Percentiles rank a stretch among this genome's conserved stretches.
phyloP scores from a whole-genome alignment of 2,329 filamentous ascomycete genomes.

The Colletotrichum endophyticum region DNA sequence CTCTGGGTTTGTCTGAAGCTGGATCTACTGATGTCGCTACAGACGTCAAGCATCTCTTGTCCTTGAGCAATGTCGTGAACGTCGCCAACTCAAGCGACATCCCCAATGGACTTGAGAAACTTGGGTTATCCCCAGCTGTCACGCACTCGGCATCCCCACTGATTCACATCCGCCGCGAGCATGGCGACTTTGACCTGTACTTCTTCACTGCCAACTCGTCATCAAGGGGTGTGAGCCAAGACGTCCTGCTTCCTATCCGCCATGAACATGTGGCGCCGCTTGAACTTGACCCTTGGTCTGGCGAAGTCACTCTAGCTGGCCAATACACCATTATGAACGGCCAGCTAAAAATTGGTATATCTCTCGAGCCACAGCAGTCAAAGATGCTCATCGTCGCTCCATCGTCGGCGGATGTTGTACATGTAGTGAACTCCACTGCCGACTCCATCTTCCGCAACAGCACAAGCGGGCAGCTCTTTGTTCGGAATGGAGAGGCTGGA shows the following conservation, averaged over 20 bases:
- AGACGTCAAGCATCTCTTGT: not conserved
- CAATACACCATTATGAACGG: not conserved
- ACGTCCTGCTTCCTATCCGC: not conserved
- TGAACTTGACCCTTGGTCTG: not conserved
- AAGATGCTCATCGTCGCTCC: not conserved
- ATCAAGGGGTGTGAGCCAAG: not conserved
- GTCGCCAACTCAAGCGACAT: not conserved
- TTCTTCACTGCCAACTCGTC: not conserved
- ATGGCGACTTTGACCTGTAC: not conserved
- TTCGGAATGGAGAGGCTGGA: not conserved
- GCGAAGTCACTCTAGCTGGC: not conserved
- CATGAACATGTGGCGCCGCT: not conserved
- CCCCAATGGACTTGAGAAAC: not conserved
- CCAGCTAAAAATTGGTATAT: not conserved
- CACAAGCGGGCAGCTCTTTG: not conserved
- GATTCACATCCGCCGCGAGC: not conserved
- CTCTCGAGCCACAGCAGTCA: not conserved
- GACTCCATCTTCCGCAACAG: not conserved
- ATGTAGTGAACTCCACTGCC: not conserved
- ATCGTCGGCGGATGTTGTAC: not conserved
- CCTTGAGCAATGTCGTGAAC: not conserved
- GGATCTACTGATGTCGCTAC: fast-evolving
- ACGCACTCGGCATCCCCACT: not conserved
- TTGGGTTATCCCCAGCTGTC: not conserved
- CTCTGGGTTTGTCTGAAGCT: fast-evolving